Conservation (phyloP, 2,329 filamentous ascomycete genomes). For the Talaromyces sp. region DNA sequence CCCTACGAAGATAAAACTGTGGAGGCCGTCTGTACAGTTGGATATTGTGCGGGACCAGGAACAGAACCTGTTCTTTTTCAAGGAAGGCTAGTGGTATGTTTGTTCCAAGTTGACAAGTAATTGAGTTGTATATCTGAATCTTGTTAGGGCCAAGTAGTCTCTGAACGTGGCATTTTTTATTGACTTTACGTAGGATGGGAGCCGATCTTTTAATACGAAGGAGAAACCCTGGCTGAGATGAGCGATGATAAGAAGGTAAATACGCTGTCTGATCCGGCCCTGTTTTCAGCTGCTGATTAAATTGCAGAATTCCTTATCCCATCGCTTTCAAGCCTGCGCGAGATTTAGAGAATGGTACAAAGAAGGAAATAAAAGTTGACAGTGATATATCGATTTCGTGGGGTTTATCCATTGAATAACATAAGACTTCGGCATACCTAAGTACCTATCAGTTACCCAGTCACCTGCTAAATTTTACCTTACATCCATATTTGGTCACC, state of each 20-base stretch:
- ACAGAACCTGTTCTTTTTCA: neutral
- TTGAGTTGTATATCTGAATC: neutral
- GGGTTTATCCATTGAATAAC: too few species aligned
- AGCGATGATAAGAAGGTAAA: slow-evolving; percentile 55
- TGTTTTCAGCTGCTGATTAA: neutral
- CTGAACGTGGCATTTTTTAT: neutral
- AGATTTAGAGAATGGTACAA: neutral
- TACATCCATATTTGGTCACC: too few species aligned
- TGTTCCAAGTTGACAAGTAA: neutral
- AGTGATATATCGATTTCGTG: too few species aligned
- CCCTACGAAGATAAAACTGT: neutral
- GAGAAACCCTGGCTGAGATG: slow-evolving; percentile 87
- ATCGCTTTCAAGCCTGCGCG: neutral
- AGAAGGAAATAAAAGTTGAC: too few species aligned
- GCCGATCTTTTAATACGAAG: slow-evolving; percentile 79
- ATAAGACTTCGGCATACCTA: too few species aligned
- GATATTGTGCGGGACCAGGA: neutral
- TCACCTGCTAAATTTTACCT: too few species aligned
- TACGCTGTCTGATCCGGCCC: neutral
- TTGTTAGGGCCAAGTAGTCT: neutral
- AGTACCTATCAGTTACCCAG: too few species aligned
- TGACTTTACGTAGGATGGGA: slow-evolving; percentile 64
- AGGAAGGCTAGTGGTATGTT: neutral
- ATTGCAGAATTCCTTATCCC: neutral
- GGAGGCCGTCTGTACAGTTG: neutral